These are phyloP conservation scores for Syncephalastrum monosporum DNA, from an alignment of 371 early-diverging fungal genomes.

Conservation along the genomic window DNA sequence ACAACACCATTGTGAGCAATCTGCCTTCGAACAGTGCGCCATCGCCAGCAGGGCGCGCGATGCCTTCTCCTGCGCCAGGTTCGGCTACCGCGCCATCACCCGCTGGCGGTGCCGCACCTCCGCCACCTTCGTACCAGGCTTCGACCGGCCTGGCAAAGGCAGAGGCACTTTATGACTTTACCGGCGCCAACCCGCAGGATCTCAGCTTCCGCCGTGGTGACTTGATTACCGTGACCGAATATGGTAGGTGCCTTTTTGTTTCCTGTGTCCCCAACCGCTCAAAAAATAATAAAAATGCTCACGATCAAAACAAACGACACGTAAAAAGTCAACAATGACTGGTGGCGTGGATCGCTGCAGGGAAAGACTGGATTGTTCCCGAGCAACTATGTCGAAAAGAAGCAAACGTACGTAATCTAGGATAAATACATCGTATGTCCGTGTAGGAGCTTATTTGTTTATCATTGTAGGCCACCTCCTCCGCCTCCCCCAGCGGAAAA, in stretches of 20 bases:
- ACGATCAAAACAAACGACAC: neutral
- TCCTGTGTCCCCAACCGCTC: no score
- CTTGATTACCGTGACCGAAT: slow-evolving; percentile 18
- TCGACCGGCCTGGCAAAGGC: slow-evolving; percentile 13
- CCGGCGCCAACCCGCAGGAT: slow-evolving; percentile 25
- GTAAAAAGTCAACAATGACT: slow-evolving; percentile 32
- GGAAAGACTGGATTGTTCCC: slow-evolving; percentile 36
- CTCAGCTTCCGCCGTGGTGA: slow-evolving; percentile 20
- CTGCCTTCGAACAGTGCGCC: slow-evolving; percentile 13
- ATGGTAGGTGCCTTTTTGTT: slow-evolving; percentile 14
- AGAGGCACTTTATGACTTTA: slow-evolving; percentile 30
- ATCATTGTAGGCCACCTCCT: slow-evolving; percentile 7
- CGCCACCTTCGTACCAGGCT: slow-evolving; percentile 14
- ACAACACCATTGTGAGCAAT: slow-evolving; percentile 22
- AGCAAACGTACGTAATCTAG: slow-evolving; percentile 8
- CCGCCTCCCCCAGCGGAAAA: slow-evolving; percentile 13
- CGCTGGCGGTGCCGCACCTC: slow-evolving; percentile 6
- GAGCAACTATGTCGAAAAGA: slow-evolving; percentile 23
- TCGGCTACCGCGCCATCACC: neutral
- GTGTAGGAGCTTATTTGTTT: neutral
- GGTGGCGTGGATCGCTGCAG: slow-evolving; percentile 33
- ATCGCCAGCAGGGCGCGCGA: slow-evolving; percentile 1
- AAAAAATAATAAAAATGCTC: neutral
- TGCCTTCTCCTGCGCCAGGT: slow-evolving; percentile 11
- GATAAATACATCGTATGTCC: neutral